phyloP scores from a whole-genome alignment of 306 rosid genomes.

The Begonia peltatifolia region DNA sequence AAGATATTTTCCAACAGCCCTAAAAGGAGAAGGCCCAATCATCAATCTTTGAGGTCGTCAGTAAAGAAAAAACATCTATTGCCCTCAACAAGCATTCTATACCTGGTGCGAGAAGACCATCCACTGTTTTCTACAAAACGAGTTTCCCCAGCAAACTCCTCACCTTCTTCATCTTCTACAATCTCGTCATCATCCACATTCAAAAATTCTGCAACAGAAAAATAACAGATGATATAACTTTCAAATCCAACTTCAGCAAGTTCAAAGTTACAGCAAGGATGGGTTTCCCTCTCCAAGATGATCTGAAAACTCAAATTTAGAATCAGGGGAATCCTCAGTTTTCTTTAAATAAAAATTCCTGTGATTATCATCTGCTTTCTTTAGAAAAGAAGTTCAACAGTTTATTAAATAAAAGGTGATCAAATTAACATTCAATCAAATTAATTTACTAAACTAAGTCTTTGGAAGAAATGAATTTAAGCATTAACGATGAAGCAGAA shows the following conservation, averaged over 20 bases:
- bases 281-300: too few relatives aligned
- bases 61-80: too few relatives aligned
- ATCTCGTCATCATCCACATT: conserved; percentile 81
- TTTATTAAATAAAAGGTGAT: too few relatives aligned
- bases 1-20: conserved; percentile 96
- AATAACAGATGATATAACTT: neutral
- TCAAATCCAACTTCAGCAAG: neutral
- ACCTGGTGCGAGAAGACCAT: conserved; percentile 99
- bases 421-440: too few relatives aligned
- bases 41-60: too few relatives aligned
- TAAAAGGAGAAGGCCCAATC: conserved; percentile 11
- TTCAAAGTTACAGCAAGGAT: too few relatives aligned
- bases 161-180: conserved; percentile 39
- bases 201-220: conserved; percentile 52
- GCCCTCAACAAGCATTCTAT: conserved; percentile 3
- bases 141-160: conserved; percentile 45
- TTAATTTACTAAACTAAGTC: too few relatives aligned
- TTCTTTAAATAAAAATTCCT: too few relatives aligned
- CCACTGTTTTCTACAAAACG: conserved; percentile 68
- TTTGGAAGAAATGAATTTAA: neutral
- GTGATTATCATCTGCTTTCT: too few relatives aligned
- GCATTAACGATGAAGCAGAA: neutral
- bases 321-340: too few relatives aligned
- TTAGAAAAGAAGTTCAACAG: too few relatives aligned
- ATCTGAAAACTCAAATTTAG: too few relatives aligned